Evolutionary conservation across 2,329 filamentous ascomycete species (phyloP), one percentile per base, ranked within the genome.

Genomic region (Botrytis deweyae): DNA sequence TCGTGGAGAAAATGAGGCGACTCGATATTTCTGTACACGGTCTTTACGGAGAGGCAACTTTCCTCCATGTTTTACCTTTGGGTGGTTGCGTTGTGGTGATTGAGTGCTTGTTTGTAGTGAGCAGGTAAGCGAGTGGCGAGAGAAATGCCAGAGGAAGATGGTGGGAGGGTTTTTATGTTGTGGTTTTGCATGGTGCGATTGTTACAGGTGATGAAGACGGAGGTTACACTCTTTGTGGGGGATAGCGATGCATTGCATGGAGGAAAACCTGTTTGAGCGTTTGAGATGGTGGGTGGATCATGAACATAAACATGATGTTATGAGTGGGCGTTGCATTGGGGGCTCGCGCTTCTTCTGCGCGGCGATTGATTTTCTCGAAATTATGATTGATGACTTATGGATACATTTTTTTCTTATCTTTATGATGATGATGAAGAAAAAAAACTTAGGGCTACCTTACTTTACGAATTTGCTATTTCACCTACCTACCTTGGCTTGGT

Each of bases 1-100:
- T 78, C 70, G 74, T 58, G 76, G 76, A 75, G 73, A 78, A 72
- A 75, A 73, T 71, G 80, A 80, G 80, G 80, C 80, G 78, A 81
- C 80, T 80, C 79, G 76, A 74, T 58, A 29, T 33, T 70, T 49
- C 66, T n/a, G n/a, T 58, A 58, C 66, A 78, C 79, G 75, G 76
- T 80, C 79, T 70, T 77, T 78, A 78, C 76, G 76, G 77, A 76
- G 77, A 76, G 76, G 75, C 64, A 74, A 71, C 77, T 72, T 63
- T 40, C 18, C 33, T 36, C 16, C 29, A 58, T 58, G 12, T 62
- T 42, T 29, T 22, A 25, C 22, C 29, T 62, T 49, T 29, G 38
- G 25, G 18, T 29, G 49, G 36, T n/a, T 22, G 10, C 20, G 66
- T 33, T 33, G n/a, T 42, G 62, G 20, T 33, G 62, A 44, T 33